Evolutionary conservation across 2,329 filamentous ascomycete species (phyloP).

Genomic region (Triangularia setosa): DNA sequence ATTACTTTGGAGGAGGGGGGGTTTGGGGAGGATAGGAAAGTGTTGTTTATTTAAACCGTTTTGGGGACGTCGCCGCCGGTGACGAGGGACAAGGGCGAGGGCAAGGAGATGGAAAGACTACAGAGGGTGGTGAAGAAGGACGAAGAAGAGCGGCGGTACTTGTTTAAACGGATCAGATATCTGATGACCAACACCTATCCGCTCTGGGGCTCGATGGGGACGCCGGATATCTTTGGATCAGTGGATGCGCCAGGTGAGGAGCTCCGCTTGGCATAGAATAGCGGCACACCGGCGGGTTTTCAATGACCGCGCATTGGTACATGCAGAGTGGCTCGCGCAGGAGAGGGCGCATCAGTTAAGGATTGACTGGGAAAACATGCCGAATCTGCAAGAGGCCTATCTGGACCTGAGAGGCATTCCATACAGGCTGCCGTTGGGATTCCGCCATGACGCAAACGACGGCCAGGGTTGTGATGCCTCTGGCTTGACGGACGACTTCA

Average conservation of each 20-base stretch:
- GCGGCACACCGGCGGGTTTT: neutral
- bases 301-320: neutral
- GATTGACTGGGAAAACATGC: constrained; percentile 13
- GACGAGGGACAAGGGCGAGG: neutral
- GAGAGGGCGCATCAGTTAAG: constrained; percentile 3
- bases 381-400: constrained; percentile 15
- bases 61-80: too few species aligned
- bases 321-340: neutral
- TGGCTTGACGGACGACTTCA: neutral
- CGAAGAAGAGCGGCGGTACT: neutral
- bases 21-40: neutral
- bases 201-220: neutral
- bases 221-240: neutral
- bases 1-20: neutral
- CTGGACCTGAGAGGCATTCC: constrained; percentile 18
- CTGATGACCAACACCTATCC: constrained; percentile 4
- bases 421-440: too few species aligned
- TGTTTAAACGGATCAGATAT: constrained; percentile 8
- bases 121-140: neutral
- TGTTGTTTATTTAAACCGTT: too few species aligned
- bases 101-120: constrained; percentile 4
- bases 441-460: neutral
- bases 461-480: neutral
- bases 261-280: neutral
- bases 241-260: neutral